Base-by-base conservation (phyloP, 2,329 filamentous ascomycete genomes). In the Diaporthe ilicicola region DNA sequence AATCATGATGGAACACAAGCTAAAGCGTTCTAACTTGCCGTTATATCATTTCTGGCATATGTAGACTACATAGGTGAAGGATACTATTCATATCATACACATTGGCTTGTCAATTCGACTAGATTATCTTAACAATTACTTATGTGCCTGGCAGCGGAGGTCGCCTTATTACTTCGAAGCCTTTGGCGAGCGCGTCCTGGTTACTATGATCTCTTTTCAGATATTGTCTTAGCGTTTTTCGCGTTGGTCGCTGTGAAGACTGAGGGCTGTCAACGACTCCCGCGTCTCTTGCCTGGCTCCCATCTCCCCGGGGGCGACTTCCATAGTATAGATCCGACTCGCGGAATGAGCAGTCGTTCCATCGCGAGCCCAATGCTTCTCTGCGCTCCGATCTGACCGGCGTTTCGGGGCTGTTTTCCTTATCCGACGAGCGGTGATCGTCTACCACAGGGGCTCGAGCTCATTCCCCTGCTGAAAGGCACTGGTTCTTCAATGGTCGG, bases 241-340 rank as follows among this genome's bases (percentile, higher is more conserved):
- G 24, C 10, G 42, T 48, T 29, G 8, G 24, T 34, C 48, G 24
- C n/a, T 27, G 29, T 22, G 59, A 13, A 24, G 27, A 48, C 59
- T 48, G 10, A 22, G 27, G 4, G 4, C n/a, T 24, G 10, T 62
- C 59, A 62, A 48, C 56, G 2, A 24, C 19, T 2, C 24, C 46
- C 17, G 46, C 56, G 8, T 62, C 56, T 27, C 15, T 62, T 7
- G 4, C 12, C 12, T 46, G 44, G 9, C 39, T 46, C 13, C 10
- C 24, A 32, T 22, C 27, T 62, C 24, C 17, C 10, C 42, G 56
- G 22, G 42, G 27, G 42, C 56, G 27, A 62, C 17, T 24, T 15
- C 73, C 56, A 54, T 81, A 82, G 55, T 79, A 81, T 12, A 81
- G 72, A 55, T 82, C 80, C 0, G 78, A 76, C 67, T 82, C 81